Evolutionary conservation across 208 protist genomes (phyloP), one percentile per base, ranked within the genome.

Genomic region (Porcisia deanei): DNA sequence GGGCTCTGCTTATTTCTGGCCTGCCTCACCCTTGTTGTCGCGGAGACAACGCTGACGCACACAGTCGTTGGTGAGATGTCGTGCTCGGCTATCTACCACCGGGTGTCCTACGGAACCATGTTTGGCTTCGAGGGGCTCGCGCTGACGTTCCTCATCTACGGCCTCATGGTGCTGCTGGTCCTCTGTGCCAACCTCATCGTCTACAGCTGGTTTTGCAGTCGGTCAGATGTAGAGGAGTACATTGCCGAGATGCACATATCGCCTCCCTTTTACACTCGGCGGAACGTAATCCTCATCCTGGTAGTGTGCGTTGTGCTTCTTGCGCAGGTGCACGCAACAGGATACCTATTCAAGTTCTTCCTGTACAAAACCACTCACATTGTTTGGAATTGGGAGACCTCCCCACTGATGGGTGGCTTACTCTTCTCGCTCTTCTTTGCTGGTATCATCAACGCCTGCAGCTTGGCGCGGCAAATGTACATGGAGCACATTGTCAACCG

Each of bases 351-450:
- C 58, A 93, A 93, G 84, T 83, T 82, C 61, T 86, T 91, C 54
- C 63, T 93, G 18, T 96, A 94, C 80, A 57, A 69, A 45, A 90
- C 88, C 4, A 91, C 81, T 59, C 76, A 60, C 49, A 65, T 91
- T 39, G 87, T 72, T 54, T 96, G 91, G 89, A 94, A 84, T 74
- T 93, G 91, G 88, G 91, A 96, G 76, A 80, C 81, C 5, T 89
- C 89, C n/a, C 89, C 88, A 12, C 77, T 89, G 25, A 69, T 90
- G n/a, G 91, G 91, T 22, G 83, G 80, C 16, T 53, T 92, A 8
- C 22, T 89, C 61, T 87, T 86, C 64, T 55, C 79, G 3, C 30
- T 84, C 52, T 80, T 86, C 59, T 67, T 84, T 6, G 73, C 75
- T 30, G 49, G 22, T 70, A 60, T 52, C 49, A 75, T 76, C 53